Evolutionary conservation across 768 basidiomycete species (phyloP).

Genomic region (Russula olivacea): DNA sequence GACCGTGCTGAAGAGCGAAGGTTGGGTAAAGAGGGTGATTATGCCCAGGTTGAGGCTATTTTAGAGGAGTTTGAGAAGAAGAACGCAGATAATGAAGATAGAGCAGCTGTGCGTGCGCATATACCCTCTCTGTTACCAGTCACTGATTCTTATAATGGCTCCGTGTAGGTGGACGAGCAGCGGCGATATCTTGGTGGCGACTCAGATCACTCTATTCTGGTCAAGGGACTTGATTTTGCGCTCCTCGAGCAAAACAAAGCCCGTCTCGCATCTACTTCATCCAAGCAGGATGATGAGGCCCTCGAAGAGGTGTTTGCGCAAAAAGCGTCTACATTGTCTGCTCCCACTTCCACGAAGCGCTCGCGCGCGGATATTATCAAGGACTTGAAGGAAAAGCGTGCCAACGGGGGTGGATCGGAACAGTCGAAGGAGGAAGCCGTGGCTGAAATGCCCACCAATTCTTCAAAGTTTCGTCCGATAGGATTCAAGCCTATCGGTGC

Average conservation of each 20-base stretch:
- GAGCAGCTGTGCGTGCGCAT: slow-evolving; percentile 45
- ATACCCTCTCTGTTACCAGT: not conserved
- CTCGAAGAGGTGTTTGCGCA: slow-evolving; percentile 71
- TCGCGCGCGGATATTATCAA: slow-evolving; percentile 72
- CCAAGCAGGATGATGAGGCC: slow-evolving; percentile 68
- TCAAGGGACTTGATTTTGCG: slow-evolving; percentile 85
- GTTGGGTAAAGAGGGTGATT: slow-evolving; percentile 61
- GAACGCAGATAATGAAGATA: slow-evolving; percentile 52
- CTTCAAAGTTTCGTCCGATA: slow-evolving; percentile 43
- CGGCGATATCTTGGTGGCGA: slow-evolving; percentile 80
- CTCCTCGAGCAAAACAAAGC: slow-evolving; percentile 82
- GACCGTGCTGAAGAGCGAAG: slow-evolving; percentile 74
- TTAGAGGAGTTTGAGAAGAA: slow-evolving; percentile 75
- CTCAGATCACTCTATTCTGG: slow-evolving; percentile 76
- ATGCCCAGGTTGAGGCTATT: slow-evolving; percentile 72
- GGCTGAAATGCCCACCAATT: slow-evolving; percentile 34
- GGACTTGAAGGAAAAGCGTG: slow-evolving; percentile 62
- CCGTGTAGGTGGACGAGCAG: slow-evolving; percentile 61
- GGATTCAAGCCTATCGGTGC: slow-evolving; percentile 62
- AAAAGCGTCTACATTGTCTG: slow-evolving; percentile 32
- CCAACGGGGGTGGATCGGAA: slow-evolving; percentile 19
- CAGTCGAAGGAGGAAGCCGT: slow-evolving; percentile 29
- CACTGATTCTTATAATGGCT: not conserved
- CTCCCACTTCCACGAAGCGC: slow-evolving; percentile 50
- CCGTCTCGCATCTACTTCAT: slow-evolving; percentile 40